Conservation (phyloP, 148 eudicot genomes). For the Rhododendron vialii region DNA sequence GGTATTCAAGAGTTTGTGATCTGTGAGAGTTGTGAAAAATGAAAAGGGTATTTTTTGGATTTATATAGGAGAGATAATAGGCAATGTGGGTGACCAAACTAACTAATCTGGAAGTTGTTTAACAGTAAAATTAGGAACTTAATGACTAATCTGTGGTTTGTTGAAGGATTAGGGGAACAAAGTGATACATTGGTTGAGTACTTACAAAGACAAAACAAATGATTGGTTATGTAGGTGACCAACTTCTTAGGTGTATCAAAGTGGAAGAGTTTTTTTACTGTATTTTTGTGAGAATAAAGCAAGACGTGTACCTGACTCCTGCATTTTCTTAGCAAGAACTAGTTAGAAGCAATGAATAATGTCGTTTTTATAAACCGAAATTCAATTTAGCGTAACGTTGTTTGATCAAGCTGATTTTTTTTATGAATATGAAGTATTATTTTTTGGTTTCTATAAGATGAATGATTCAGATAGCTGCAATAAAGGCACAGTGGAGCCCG, state of each 20-base stretch:
- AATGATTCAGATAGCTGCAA: no score
- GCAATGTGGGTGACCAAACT: conserved; percentile 15
- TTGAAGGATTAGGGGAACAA: neutral
- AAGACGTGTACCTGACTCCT: neutral
- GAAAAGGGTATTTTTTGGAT: neutral
- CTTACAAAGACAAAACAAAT: no score
- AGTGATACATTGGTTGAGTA: neutral
- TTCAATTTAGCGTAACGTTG: neutral
- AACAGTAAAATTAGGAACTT: neutral
- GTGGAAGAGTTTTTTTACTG: neutral
- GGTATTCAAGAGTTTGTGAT: neutral
- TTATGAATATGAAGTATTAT: no score
- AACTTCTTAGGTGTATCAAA: neutral
- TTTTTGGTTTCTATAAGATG: no score
- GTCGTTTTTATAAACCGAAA: neutral
- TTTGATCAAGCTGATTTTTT: neutral
- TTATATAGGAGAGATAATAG: conserved; percentile 3
- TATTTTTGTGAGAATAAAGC: neutral
- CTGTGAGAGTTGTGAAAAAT: neutral
- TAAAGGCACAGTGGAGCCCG: no score
- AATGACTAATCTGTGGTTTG: neutral
- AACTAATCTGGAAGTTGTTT: neutral
- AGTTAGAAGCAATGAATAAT: neutral
- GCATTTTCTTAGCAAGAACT: neutral
- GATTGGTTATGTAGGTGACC: conserved; percentile 7